Percentiles rank a stretch among this genome's conserved stretches.
Evolutionary conservation across 805 yeast species (phyloP).

Genomic region (Suhomyces emberorum): DNA sequence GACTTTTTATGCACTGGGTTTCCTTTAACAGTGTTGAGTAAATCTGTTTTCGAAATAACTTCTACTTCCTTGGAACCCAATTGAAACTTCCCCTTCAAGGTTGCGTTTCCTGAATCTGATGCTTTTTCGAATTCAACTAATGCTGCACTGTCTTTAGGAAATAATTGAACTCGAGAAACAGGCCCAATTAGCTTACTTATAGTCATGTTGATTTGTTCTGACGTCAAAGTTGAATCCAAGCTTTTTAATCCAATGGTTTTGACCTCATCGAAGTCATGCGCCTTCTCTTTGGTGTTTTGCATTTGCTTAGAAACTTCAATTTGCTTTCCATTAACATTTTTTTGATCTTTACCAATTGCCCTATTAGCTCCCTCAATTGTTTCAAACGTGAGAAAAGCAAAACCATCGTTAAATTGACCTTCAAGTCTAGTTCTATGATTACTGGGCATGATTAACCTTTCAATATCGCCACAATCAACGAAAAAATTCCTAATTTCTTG

Average conservation of each 20-base stretch:
- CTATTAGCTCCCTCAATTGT: conserved; percentile 42
- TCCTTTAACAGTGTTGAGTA: background rate
- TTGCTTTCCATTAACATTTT: conserved; percentile 42
- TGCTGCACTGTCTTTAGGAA: conserved; percentile 47
- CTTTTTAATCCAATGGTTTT: conserved; percentile 20
- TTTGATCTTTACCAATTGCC: conserved; percentile 43
- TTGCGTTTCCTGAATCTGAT: conserved; percentile 50
- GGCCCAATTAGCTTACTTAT: conserved; percentile 27
- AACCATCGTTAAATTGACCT: conserved; percentile 51
- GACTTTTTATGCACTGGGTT: background rate
- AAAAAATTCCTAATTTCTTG: conserved; percentile 41
- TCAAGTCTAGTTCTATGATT: conserved; percentile 22
- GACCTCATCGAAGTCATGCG: conserved; percentile 16
- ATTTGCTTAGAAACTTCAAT: conserved; percentile 40
- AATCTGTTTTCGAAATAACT: conserved; percentile 6
- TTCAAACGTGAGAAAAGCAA: conserved; percentile 58
- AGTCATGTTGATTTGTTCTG: conserved; percentile 28
- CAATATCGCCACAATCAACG: conserved; percentile 50
- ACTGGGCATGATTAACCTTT: conserved; percentile 43
- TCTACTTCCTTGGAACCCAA: conserved; percentile 32
- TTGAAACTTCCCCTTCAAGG: conserved; percentile 36
- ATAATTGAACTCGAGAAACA: conserved; percentile 42
- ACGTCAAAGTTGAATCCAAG: conserved; percentile 33
- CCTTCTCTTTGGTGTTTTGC: conserved; percentile 1
- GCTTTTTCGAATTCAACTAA: conserved; percentile 44